A percentile compares a stretch with the other conserved stretches of the same genome.
Conservation (phyloP, 345 rosid genomes). For the Moricandia moricandioides region DNA sequence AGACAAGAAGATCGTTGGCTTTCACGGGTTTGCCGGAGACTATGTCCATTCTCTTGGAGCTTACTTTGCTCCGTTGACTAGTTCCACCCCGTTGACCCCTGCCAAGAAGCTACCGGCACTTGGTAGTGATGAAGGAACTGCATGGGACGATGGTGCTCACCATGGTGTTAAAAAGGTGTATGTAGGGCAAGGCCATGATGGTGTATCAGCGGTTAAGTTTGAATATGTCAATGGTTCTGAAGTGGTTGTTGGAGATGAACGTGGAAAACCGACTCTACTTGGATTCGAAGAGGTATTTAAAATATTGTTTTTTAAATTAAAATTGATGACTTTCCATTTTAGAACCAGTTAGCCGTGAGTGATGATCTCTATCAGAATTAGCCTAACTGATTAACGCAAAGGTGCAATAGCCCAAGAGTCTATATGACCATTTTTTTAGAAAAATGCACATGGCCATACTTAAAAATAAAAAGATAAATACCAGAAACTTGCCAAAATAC, state of each 20-base stretch:
- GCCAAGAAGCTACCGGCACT: constrained; percentile 14
- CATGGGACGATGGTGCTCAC: constrained; percentile 38
- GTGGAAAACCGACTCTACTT: constrained; percentile 20
- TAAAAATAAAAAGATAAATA: background rate
- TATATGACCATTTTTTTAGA: background rate
- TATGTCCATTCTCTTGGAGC: constrained; percentile 29
- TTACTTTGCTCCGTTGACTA: constrained; percentile 25
- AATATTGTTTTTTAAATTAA: background rate
- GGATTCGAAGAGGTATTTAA: constrained; percentile 27
- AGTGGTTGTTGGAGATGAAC: constrained; percentile 4
- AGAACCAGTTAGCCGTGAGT: background rate
- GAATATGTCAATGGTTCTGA: constrained; percentile 16
- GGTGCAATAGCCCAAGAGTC: background rate
- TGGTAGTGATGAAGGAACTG: constrained; percentile 26
- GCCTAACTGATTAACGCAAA: background rate
- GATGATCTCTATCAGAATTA: background rate
- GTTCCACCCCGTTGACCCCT: background rate
- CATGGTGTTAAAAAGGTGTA: constrained; percentile 30
- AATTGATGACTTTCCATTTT: background rate
- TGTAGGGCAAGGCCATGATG: constrained; percentile 29
- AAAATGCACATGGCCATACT: background rate
- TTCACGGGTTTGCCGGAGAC: constrained; percentile 25
- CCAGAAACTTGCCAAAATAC: too few relatives aligned
- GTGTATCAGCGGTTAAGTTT: constrained; percentile 26
- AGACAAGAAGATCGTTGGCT: constrained; percentile 30